Evolutionary conservation across 768 basidiomycete species (phyloP), one percentile per base, ranked within the genome.

Genomic region (Podaxis sp.): DNA sequence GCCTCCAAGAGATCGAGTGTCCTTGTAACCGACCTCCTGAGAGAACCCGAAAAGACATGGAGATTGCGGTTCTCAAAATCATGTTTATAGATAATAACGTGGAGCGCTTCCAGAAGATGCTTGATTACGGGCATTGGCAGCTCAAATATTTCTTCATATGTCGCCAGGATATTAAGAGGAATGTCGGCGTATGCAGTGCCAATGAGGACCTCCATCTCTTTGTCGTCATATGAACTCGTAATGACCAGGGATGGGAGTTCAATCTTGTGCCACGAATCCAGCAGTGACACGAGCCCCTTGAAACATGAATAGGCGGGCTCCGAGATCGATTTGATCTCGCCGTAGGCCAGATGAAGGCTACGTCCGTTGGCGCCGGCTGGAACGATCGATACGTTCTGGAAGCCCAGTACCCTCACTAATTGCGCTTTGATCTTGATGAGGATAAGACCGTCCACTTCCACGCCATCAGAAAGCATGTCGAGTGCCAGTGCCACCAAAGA

Each of bases 11-110:
- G 68, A 33, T 84, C 85, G 56, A 87, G 72, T 1, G 81, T 76
- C 22, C 80, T 78, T 33, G 78, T 70, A 13, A 89, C 77, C 0
- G 88, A 86, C 55, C 73, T 78, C 40, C 85, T 81, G 58, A 92
- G 75, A 13, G 52, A 10, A 41, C 55, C 46, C 13, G 80, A 72
- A 20, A 67, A 72, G 56, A 80, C 81, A 40, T 30, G 49, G 20
- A 49, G 44, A 17, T 37, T 49, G 22, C 55, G 54, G 37, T 56
- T 56, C 51, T 86, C 85, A 62, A 93, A 83, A 68, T 93, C 87
- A 64, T 90, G 87, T 75, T 93, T 93, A 74, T 87, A 86, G 22
- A 90, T 80, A 64, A 87, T 77, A 48, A 90, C 83, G 61, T 88
- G 80, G 24, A 91, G 67, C 1, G 82, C 76, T 74, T 91, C 89